Conservation (phyloP, 2,329 filamentous ascomycete genomes). For the Plectosphaerella plurivora region DNA sequence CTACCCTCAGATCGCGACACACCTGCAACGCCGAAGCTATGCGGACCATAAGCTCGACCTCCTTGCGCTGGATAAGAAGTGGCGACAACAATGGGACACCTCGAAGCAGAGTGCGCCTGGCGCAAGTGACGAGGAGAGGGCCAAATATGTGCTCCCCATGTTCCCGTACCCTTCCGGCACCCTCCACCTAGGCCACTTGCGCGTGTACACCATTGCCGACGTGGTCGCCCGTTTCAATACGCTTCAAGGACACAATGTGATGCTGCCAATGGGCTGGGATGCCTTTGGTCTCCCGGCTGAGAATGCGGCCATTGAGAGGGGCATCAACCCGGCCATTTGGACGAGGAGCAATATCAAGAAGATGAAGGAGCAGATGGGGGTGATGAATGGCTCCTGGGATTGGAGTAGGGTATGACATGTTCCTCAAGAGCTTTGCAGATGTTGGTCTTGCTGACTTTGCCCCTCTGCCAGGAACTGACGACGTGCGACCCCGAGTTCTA, state of each 20-base stretch:
- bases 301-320: conserved; percentile 82
- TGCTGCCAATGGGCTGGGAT: conserved; percentile 94
- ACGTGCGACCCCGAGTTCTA: conserved; percentile 85
- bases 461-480: conserved; percentile 61
- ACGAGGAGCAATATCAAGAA: conserved; percentile 73
- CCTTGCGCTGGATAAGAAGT: conserved; percentile 44
- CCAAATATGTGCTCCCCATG: conserved; percentile 77
- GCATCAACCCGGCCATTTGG: conserved; percentile 74
- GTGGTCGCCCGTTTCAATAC: conserved; percentile 72
- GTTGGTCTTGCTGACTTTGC: conserved; percentile 4
- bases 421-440: not conserved
- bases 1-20: conserved; percentile 1
- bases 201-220: conserved; percentile 89
- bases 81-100: conserved; percentile 42
- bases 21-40: conserved; percentile 24
- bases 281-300: conserved; percentile 87
- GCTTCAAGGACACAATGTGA: conserved; percentile 69
- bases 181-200: conserved; percentile 80
- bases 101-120: conserved; percentile 10
- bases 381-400: conserved; percentile 79
- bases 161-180: conserved; percentile 89
- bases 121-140: conserved; percentile 12
- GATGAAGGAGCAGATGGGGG: conserved; percentile 77
- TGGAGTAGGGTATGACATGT: conserved; percentile 67
- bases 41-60: conserved; percentile 38